Evolutionary conservation across 345 rosid species (phyloP).

Genomic region (Gynandropsis gynandra): DNA sequence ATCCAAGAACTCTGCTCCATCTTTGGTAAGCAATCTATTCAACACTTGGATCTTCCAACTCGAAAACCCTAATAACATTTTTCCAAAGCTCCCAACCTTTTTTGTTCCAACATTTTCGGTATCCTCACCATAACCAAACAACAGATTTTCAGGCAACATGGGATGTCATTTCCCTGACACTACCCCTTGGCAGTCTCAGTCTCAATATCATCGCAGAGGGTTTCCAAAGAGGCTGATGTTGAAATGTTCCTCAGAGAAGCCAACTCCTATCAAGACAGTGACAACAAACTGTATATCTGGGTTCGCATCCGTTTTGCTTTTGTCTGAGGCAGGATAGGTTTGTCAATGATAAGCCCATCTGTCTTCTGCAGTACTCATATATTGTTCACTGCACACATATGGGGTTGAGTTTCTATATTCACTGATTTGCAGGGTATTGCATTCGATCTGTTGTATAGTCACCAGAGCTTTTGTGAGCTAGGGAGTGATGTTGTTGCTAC

Average conservation of each 20-base stretch:
- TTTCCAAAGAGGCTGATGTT: constrained; percentile 27
- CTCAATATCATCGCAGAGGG: too few relatives aligned
- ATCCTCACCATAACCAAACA: neutral
- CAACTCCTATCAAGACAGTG: constrained; percentile 24
- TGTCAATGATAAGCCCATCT: neutral
- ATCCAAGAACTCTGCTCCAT: constrained; percentile 15
- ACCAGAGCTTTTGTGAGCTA: constrained; percentile 46
- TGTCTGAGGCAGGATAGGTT: constrained; percentile 64
- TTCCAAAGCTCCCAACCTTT: neutral
- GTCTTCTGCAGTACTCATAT: neutral
- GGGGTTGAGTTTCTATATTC: neutral
- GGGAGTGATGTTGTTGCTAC: constrained; percentile 55
- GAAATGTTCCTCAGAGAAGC: constrained; percentile 39
- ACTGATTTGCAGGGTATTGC: constrained; percentile 50
- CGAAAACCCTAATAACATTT: too few relatives aligned
- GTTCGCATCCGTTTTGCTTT: constrained; percentile 48
- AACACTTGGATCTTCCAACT: too few relatives aligned
- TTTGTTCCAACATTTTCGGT: neutral
- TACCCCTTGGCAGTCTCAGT: too few relatives aligned
- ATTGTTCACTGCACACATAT: neutral
- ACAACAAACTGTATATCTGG: constrained; percentile 42
- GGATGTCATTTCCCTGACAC: constrained; percentile 10
- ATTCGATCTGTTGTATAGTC: constrained; percentile 30
- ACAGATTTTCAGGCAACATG: constrained; percentile 10
- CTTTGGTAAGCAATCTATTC: neutral